phyloP scores from a whole-genome alignment of 306 rosid species.

The Pterocarpus macrocarpus region DNA sequence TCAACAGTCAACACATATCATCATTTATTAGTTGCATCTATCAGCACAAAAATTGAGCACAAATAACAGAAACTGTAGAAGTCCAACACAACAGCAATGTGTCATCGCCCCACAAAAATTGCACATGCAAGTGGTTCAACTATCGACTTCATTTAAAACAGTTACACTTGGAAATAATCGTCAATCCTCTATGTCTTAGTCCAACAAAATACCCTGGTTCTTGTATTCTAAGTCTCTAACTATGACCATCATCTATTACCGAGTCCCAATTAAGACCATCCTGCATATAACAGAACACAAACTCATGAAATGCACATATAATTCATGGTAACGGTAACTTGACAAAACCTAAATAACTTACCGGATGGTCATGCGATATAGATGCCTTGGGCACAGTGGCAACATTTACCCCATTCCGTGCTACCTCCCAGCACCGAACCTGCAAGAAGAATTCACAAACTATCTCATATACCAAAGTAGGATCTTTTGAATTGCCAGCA shows the following conservation, averaged over 20 bases:
- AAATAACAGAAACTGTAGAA: neutral
- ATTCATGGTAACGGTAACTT: neutral
- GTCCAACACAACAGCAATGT: conserved; percentile 2
- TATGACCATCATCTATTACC: neutral
- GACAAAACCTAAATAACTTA: conserved; percentile 40
- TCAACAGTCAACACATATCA: neutral
- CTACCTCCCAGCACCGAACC: conserved; percentile 96
- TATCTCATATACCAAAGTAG: neutral
- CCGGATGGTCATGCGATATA: conserved; percentile 90
- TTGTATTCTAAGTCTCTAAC: neutral
- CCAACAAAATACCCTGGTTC: neutral
- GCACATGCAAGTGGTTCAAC: neutral
- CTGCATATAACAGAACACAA: neutral
- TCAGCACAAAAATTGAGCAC: neutral
- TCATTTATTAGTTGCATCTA: conserved; percentile 11
- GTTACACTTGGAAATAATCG: neutral
- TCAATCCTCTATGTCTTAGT: neutral
- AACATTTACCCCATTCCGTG: conserved; percentile 66
- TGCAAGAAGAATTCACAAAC: conserved; percentile 33
- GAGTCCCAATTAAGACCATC: conserved; percentile 18
- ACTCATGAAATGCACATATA: neutral
- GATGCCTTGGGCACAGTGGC: conserved; percentile 85
- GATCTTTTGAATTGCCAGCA: neutral
- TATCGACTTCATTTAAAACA: neutral
- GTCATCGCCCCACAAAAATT: neutral